These are phyloP conservation scores for Chlorencoelia australis DNA, from an alignment of 2,329 filamentous ascomycete species.

Conservation along the genomic window DNA sequence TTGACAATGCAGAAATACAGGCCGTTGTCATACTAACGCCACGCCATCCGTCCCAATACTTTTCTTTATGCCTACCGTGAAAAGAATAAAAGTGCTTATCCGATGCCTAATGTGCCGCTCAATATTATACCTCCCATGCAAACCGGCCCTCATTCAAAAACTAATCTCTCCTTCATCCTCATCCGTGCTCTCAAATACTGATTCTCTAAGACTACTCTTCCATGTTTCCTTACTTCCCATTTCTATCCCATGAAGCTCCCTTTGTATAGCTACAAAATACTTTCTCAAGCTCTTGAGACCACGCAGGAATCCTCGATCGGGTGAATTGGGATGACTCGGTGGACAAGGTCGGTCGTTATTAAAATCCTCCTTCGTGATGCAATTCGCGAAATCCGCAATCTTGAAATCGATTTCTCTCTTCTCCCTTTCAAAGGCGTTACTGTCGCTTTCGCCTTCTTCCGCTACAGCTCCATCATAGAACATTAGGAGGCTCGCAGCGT, in stretches of 20 bases:
- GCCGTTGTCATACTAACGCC: too few species aligned
- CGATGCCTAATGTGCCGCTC: too few species aligned
- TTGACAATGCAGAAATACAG: too few species aligned
- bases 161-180: slow-evolving; percentile 21
- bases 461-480: slow-evolving; percentile 82
- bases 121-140: too few species aligned
- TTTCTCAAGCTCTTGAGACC: slow-evolving; percentile 67
- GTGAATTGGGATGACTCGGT: slow-evolving; percentile 66
- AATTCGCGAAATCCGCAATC: slow-evolving; percentile 98
- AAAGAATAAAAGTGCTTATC: too few species aligned
- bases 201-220: slow-evolving; percentile 4
- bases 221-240: slow-evolving; percentile 9
- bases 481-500: slow-evolving; percentile 88
- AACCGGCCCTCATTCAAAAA: slow-evolving; percentile 18
- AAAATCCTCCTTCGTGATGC: slow-evolving; percentile 77
- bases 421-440: slow-evolving; percentile 28
- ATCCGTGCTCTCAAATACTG: slow-evolving; percentile 7
- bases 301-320: slow-evolving; percentile 82
- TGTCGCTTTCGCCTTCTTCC: slow-evolving; percentile 37
- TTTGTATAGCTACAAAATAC: slow-evolving; percentile 83
- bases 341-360: slow-evolving; percentile 57
- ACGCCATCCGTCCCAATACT: too few species aligned
- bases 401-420: slow-evolving; percentile 72
- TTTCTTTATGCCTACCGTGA: too few species aligned
- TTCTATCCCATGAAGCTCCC: slow-evolving; percentile 51